Evolutionary conservation across 2,329 filamentous ascomycete genomes (phyloP).

Genomic region (Colletotrichum lindemuthianum): DNA sequence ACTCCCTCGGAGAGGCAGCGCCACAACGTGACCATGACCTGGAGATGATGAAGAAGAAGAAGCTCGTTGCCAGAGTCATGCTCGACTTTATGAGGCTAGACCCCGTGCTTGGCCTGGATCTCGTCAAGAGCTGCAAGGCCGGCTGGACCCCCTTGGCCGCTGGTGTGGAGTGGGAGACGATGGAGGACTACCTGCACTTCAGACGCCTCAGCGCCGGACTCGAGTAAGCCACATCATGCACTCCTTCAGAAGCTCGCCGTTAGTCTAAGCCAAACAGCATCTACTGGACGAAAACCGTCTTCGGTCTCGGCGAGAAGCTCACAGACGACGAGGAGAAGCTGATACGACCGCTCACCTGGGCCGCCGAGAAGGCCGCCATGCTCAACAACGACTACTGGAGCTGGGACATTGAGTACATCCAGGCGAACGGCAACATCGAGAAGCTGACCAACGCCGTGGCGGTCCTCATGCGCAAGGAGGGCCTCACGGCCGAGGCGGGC

Average conservation of each 20-base stretch:
- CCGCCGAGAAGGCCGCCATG: background rate
- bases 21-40: background rate
- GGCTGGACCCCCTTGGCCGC: conserved; percentile 10
- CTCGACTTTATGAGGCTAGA: conserved; percentile 7
- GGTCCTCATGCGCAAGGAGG: conserved; percentile 1
- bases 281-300: background rate
- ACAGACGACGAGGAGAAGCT: conserved; percentile 3
- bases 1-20: conserved; percentile 1
- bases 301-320: conserved; percentile 2
- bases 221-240: background rate
- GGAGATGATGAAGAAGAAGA: conserved; percentile 10
- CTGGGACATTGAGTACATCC: background rate
- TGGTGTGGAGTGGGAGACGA: conserved; percentile 7
- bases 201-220: background rate
- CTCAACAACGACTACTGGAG: conserved; percentile 15
- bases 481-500: background rate
- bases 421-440: conserved; percentile 6
- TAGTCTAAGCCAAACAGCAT: conserved; percentile 1
- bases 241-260: no score
- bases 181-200: conserved; percentile 13
- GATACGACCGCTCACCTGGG: background rate
- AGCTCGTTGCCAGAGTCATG: conserved; percentile 2
- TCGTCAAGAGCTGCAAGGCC: conserved; percentile 12
- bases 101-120: background rate
- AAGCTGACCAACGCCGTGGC: conserved; percentile 8